phyloP scores from a whole-genome alignment of 192 early-diverging fungal genomes.

The Linderina pennispora region DNA sequence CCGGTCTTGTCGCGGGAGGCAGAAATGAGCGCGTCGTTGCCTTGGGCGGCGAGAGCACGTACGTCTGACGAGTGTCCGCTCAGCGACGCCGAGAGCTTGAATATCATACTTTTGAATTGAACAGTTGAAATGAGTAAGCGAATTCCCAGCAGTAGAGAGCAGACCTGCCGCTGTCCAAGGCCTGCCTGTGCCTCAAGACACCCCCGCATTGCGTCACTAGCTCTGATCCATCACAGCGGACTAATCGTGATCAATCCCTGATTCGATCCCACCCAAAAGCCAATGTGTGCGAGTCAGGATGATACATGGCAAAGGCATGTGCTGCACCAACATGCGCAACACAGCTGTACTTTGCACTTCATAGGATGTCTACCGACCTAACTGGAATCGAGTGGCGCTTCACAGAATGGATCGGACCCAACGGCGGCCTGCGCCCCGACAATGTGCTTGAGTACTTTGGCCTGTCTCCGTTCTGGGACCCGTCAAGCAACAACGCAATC shows the following conservation, averaged over 20 bases:
- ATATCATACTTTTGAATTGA: conserved; percentile 13
- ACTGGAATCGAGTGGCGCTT: conserved; percentile 60
- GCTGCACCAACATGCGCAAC: too few species aligned
- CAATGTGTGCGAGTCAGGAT: too few species aligned
- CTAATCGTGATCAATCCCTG: too few species aligned
- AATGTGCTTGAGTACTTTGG: conserved; percentile 79
- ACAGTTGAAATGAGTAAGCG: too few species aligned
- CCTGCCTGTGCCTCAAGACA: too few species aligned
- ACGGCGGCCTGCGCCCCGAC: conserved; percentile 64
- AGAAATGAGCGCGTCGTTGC: conserved; percentile 56
- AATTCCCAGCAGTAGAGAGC: too few species aligned
- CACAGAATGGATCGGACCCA: conserved; percentile 55
- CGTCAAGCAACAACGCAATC: conserved; percentile 70
- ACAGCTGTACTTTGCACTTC: too few species aligned
- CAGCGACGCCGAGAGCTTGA: conserved; percentile 50
- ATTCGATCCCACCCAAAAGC: too few species aligned
- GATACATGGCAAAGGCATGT: too few species aligned
- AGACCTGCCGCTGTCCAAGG: too few species aligned
- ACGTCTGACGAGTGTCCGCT: conserved; percentile 57
- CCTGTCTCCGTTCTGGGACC: conserved; percentile 77
- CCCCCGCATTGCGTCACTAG: too few species aligned
- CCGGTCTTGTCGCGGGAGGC: conserved; percentile 73
- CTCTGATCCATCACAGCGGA: too few species aligned
- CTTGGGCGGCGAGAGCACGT: conserved; percentile 55
- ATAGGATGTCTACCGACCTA: conserved; percentile 47